Percentiles rank a stretch among this genome's conserved stretches.
phyloP scores from a whole-genome alignment of 176 grass and related monocot species.

The Themeda triandra region DNA sequence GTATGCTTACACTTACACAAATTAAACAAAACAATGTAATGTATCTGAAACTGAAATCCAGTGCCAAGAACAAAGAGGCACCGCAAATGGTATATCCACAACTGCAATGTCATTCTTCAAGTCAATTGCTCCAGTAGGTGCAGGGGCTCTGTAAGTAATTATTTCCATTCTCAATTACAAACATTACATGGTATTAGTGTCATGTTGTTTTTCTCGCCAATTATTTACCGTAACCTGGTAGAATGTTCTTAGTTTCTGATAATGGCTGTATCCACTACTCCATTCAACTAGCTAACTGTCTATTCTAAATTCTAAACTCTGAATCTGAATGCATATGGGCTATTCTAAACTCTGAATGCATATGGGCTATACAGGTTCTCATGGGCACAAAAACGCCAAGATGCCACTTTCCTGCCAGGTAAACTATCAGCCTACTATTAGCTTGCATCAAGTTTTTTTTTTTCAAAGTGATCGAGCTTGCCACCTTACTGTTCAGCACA shows the following conservation, averaged over 20 bases:
- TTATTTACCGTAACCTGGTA: neutral
- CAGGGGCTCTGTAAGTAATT: slow-evolving; percentile 63
- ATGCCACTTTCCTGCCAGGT: slow-evolving; percentile 57
- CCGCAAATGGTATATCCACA: slow-evolving; percentile 61
- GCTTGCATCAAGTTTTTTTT: neutral
- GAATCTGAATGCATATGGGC: neutral
- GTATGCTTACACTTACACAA: neutral
- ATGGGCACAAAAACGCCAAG: slow-evolving; percentile 72
- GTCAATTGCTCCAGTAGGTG: slow-evolving; percentile 58
- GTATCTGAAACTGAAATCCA: slow-evolving; percentile 25
- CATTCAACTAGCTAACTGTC: neutral
- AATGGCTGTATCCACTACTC: neutral
- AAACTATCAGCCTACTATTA: neutral
- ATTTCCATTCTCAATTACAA: neutral
- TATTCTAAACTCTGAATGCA: neutral
- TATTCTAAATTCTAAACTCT: neutral
- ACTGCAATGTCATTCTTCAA: slow-evolving; percentile 74
- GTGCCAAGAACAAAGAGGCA: slow-evolving; percentile 74
- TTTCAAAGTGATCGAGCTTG: neutral
- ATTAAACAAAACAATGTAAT: neutral
- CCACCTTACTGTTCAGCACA: neutral
- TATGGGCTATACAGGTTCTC: slow-evolving; percentile 51
- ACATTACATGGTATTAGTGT: neutral
- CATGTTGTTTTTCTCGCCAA: neutral
- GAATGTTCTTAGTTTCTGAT: neutral